Evolutionary conservation across 2,329 filamentous ascomycete genomes (phyloP), one percentile per base, ranked within the genome.

Genomic region (Stagonosporopsis tanaceti): DNA sequence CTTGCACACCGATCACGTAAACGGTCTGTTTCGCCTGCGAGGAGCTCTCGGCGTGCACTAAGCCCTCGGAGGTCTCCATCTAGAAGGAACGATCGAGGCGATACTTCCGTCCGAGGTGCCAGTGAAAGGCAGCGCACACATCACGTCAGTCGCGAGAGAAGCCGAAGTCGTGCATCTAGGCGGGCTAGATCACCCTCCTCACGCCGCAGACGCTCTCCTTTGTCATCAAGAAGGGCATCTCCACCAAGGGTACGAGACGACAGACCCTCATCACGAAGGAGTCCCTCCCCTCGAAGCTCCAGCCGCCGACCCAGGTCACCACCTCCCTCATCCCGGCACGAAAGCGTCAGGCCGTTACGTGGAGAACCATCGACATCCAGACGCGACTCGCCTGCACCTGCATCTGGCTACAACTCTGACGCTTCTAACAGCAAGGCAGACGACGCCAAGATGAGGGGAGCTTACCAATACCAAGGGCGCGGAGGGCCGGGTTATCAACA

Each of bases 401-500:
- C 59, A 45, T 69, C 71, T 41, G 71, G 64, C 25, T 64, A 71
- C 61, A 61, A 67, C 34, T 74, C 74, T 42, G 76, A 76, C 35
- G 63, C 65, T 15, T 64, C 66, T 15, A 71, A 61, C 35, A 63
- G 62, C n/a, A 63, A 62, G 20, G 65, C 71, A 54, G 63, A 62
- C 44, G 67, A 70, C 46, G 54, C 59, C 28, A 72, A 67, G 20
- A 77, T 77, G 75, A 75, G 73, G 34, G 74, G 73, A 12, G 65
- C 70, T 25, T 76, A 76, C 56, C 64, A 67, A 22, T 66, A 73
- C 25, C 74, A 74, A 48, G 71, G 72, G 28, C 70, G 80, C 35
- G 75, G 77, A 24, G 73, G 72, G 8, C 50, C 68, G n/a, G 80
- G 82, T 53, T 85, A 84, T 65, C 81, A 82, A 24, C 82, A 84